Evolutionary conservation across 345 rosid species (phyloP).

Genomic region (Eutrema yunnanense): DNA sequence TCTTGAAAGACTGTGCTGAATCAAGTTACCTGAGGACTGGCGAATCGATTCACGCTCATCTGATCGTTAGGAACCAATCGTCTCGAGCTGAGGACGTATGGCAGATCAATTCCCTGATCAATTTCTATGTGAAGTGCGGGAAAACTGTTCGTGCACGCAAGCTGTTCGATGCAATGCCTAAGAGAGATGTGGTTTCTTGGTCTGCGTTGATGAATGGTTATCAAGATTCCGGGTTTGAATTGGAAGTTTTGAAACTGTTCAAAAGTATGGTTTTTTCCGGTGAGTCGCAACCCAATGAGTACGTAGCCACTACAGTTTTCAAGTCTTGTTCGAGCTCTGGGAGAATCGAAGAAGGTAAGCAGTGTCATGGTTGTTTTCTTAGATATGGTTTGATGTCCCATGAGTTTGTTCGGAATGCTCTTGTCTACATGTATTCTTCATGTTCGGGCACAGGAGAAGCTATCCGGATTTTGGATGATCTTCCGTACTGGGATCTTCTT

Average conservation of each 20-base stretch:
- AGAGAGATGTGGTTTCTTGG: conserved; percentile 65
- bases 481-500: conserved; percentile 41
- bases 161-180: conserved; percentile 56
- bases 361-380: conserved; percentile 58
- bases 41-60: conserved; percentile 55
- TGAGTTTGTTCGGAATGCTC: conserved; percentile 56
- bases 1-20: conserved; percentile 50
- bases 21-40: conserved; percentile 38
- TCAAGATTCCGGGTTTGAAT: conserved; percentile 39
- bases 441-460: conserved; percentile 40
- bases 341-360: conserved; percentile 52
- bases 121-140: conserved; percentile 51
- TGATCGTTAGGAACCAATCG: conserved; percentile 28
- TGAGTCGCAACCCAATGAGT: conserved; percentile 50
- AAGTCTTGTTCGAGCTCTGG: conserved; percentile 45
- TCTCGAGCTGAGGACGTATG: background rate
- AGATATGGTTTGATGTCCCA: conserved; percentile 55
- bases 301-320: conserved; percentile 47
- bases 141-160: conserved; percentile 41
- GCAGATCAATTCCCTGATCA: conserved; percentile 45
- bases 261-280: conserved; percentile 43
- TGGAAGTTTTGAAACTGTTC: conserved; percentile 49
- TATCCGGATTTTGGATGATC: conserved; percentile 33
- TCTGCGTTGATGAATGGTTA: conserved; percentile 70
- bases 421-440: conserved; percentile 50